These are phyloP conservation scores for Echium plantagineum DNA, from an alignment of 257 asterid genomes.

Conservation along the genomic window DNA sequence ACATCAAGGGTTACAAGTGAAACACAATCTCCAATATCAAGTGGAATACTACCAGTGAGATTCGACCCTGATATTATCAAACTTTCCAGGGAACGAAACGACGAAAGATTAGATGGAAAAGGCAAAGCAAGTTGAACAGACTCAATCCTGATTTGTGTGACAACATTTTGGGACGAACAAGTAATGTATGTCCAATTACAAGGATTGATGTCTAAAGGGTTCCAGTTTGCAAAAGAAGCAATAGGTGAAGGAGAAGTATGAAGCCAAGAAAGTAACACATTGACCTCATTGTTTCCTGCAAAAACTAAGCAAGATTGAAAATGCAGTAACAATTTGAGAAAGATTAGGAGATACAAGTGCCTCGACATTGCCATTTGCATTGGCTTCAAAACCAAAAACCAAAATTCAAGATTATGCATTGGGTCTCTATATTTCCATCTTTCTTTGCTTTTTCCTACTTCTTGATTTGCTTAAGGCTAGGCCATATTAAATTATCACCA, in stretches of 20 bases:
- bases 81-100: constrained; percentile 36
- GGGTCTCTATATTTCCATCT: constrained; percentile 16
- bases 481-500: background rate
- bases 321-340: constrained; percentile 11
- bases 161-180: constrained; percentile 34
- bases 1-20: constrained; percentile 41
- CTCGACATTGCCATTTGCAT: constrained; percentile 66
- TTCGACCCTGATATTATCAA: constrained; percentile 50
- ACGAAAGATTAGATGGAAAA: constrained; percentile 48
- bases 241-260: constrained; percentile 35
- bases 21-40: constrained; percentile 38
- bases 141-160: constrained; percentile 32
- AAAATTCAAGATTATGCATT: constrained; percentile 36
- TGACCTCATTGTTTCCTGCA: constrained; percentile 12
- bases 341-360: constrained; percentile 18
- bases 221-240: constrained; percentile 42
- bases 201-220: constrained; percentile 37
- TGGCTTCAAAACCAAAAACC: constrained; percentile 48
- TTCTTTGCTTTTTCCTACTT: background rate
- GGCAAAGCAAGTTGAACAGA: constrained; percentile 34
- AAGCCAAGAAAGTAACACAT: constrained; percentile 46
- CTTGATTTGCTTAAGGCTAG: background rate
- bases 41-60: constrained; percentile 56
- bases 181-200: constrained; percentile 52
- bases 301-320: background rate